Evolutionary conservation across 768 basidiomycete species (phyloP).

Genomic region (Amanita muscaria): DNA sequence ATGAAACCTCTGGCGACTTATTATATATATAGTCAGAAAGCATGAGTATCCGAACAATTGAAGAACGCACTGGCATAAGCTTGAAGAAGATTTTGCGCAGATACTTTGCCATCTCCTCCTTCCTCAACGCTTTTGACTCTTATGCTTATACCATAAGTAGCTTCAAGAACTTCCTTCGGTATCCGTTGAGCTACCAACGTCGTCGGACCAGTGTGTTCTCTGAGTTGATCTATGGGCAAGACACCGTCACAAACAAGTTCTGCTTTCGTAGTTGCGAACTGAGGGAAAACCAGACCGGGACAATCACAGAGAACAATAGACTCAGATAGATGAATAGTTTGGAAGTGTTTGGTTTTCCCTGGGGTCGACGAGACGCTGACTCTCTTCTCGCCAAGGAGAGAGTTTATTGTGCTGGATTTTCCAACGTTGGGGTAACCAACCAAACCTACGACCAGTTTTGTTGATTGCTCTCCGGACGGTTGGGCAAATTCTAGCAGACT

Average conservation of each 20-base stretch:
- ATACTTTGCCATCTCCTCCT: constrained; percentile 69
- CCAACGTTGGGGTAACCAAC: constrained; percentile 99
- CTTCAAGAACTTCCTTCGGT: constrained; percentile 78
- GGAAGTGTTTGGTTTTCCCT: constrained; percentile 98
- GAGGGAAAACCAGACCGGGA: constrained; percentile 96
- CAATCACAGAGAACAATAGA: constrained; percentile 90
- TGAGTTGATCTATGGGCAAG: constrained; percentile 93
- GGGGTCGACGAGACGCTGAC: constrained; percentile 98
- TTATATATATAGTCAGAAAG: constrained; percentile 9
- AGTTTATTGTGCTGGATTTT: constrained; percentile 97
- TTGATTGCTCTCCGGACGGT: constrained; percentile 43
- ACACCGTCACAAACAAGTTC: constrained; percentile 96
- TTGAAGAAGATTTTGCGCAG: constrained; percentile 75
- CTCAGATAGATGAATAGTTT: constrained; percentile 91
- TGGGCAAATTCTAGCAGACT: constrained; percentile 47
- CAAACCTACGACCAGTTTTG: constrained; percentile 73
- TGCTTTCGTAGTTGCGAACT: constrained; percentile 95
- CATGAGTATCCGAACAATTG: background rate
- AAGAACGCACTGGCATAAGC: constrained; percentile 81
- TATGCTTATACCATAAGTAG: constrained; percentile 79
- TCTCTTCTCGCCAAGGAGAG: constrained; percentile 91
- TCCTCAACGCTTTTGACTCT: constrained; percentile 60
- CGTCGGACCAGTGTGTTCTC: constrained; percentile 83
- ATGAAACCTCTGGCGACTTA: constrained; percentile 89
- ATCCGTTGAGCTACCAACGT: constrained; percentile 71